These are phyloP conservation scores for Phytopythium chamaehyphon DNA, from an alignment of 352 stramenopile species.

Conservation along the genomic window DNA sequence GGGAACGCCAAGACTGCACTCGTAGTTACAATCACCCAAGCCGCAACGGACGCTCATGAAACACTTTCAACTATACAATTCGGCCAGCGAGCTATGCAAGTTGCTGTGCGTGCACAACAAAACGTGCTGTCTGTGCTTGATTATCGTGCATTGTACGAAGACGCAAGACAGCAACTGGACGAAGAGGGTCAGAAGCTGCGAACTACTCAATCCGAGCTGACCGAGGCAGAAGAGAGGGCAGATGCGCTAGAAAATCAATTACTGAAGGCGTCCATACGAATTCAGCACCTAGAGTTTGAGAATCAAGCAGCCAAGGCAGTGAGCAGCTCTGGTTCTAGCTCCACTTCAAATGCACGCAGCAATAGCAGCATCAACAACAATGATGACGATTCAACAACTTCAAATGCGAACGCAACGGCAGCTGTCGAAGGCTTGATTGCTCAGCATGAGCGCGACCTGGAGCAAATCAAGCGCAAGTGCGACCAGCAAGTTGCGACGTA, in stretches of 20 bases:
- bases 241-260: conserved; percentile 39
- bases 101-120: conserved; percentile 52
- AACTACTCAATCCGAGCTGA: conserved; percentile 7
- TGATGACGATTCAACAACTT: conserved; percentile 4
- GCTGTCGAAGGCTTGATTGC: conserved; percentile 27
- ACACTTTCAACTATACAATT: conserved; percentile 72
- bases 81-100: conserved; percentile 67
- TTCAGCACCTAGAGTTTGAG: conserved; percentile 67
- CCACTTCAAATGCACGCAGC: no score
- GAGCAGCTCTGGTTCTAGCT: conserved; percentile 3
- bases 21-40: conserved; percentile 52
- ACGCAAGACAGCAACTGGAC: conserved; percentile 46
- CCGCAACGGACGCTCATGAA: conserved; percentile 42
- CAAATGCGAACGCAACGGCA: conserved; percentile 20
- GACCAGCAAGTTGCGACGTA: conserved; percentile 63
- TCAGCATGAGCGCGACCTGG: conserved; percentile 39
- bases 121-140: conserved; percentile 63
- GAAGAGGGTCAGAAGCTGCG: conserved; percentile 25
- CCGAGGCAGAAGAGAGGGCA: conserved; percentile 10
- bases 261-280: conserved; percentile 45
- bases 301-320: conserved; percentile 33
- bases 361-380: not conserved
- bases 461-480: conserved; percentile 40
- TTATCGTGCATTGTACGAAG: conserved; percentile 65
- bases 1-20: conserved; percentile 73